phyloP scores from a whole-genome alignment of 495 filamentous ascomycete species.

The Aspergillus diversus region DNA sequence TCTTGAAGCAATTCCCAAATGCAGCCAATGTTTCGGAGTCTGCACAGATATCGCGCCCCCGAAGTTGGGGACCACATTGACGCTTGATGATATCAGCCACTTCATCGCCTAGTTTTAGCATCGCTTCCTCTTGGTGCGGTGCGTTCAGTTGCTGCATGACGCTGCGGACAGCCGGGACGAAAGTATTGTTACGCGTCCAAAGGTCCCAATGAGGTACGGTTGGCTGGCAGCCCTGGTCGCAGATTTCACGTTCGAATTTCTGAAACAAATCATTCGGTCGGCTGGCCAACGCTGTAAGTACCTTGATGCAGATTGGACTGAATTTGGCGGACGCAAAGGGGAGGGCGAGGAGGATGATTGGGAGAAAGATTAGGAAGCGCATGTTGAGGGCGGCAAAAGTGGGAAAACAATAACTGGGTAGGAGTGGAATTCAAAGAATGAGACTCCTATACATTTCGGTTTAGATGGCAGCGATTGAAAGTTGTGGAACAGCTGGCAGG shows the following conservation, averaged over 20 bases:
- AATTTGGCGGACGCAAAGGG: slow-evolving; percentile 32
- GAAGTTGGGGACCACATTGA: slow-evolving; percentile 38
- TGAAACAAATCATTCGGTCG: slow-evolving; percentile 40
- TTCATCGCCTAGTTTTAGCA: slow-evolving; percentile 46
- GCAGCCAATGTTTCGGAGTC: slow-evolving; percentile 40
- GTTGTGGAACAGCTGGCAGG: background rate
- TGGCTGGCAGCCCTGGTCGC: slow-evolving; percentile 45
- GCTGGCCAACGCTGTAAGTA: slow-evolving; percentile 41
- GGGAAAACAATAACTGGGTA: background rate
- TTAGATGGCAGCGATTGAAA: background rate
- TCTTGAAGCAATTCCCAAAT: slow-evolving; percentile 51
- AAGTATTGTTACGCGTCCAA: slow-evolving; percentile 50
- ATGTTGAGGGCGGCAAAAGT: slow-evolving; percentile 10
- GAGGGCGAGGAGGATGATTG: slow-evolving; percentile 30
- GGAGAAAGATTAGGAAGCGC: slow-evolving; percentile 24
- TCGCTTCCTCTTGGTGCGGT: slow-evolving; percentile 38
- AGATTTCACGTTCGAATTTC: slow-evolving; percentile 48
- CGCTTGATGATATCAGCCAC: slow-evolving; percentile 45
- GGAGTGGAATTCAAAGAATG: background rate
- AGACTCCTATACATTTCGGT: background rate
- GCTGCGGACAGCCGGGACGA: slow-evolving; percentile 45
- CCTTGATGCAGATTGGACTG: slow-evolving; percentile 43
- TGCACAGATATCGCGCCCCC: slow-evolving; percentile 44
- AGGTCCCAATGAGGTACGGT: slow-evolving; percentile 51
- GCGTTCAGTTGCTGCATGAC: slow-evolving; percentile 41